Evolutionary conservation across 768 basidiomycete species (phyloP).

Genomic region (Mrakia gelida): DNA sequence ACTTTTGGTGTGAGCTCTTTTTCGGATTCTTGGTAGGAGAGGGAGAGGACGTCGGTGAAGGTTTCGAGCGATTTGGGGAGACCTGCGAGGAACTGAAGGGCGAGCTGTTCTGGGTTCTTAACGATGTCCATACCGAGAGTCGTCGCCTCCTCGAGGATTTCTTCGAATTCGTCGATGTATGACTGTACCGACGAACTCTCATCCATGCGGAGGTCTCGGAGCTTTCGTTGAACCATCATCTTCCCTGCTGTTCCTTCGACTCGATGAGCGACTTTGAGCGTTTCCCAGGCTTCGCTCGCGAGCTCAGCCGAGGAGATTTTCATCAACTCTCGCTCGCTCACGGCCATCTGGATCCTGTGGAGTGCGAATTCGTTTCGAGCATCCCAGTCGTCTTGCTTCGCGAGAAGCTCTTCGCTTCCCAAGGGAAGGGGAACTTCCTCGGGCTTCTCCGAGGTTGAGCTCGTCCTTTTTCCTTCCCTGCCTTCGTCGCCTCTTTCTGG

Average conservation of each 20-base stretch:
- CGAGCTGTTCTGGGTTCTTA: too few relatives aligned
- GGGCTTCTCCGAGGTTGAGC: too few relatives aligned
- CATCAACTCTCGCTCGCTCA: neutral
- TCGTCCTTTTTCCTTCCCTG: too few relatives aligned
- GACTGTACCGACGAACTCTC: neutral
- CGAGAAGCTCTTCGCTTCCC: too few relatives aligned
- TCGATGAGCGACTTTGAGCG: neutral
- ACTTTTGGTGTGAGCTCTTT: too few relatives aligned
- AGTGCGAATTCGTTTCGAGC: constrained; percentile 8
- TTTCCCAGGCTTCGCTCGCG: constrained; percentile 5
- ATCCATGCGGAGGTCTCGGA: neutral
- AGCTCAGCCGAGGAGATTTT: neutral
- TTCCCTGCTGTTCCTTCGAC: neutral
- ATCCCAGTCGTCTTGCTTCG: neutral
- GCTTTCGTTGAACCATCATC: neutral
- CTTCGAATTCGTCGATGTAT: neutral
- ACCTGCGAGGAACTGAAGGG: neutral
- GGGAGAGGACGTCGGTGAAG: too few relatives aligned
- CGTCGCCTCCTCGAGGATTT: too few relatives aligned
- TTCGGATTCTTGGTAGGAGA: too few relatives aligned
- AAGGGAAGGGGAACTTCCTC: too few relatives aligned
- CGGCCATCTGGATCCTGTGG: constrained; percentile 5
- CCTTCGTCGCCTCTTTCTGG: too few relatives aligned
- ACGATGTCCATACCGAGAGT: too few relatives aligned
- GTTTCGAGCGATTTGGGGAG: neutral